Conservation (phyloP, 1,284 basidiomycete species). For the Puccinia coronata region DNA sequence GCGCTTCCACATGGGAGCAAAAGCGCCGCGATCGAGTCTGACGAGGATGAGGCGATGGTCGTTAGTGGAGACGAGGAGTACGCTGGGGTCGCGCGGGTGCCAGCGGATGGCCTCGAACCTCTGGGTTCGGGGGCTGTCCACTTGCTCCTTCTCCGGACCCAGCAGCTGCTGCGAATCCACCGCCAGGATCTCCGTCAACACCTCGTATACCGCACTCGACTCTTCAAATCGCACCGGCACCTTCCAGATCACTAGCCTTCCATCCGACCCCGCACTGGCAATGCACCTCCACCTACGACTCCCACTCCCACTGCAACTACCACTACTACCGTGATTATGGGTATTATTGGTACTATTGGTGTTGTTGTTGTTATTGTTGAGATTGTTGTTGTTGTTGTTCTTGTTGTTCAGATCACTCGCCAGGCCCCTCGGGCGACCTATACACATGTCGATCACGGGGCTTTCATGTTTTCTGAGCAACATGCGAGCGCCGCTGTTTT, state of each 20-base stretch:
- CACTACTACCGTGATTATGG: neutral
- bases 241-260: constrained; percentile 44
- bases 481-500: constrained; percentile 40
- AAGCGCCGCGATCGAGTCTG: constrained; percentile 35
- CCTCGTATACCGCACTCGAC: constrained; percentile 16
- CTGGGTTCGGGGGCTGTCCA: neutral
- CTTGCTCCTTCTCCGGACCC: neutral
- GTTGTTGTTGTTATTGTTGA: neutral
- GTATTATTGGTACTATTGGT: neutral
- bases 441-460: constrained; percentile 39
- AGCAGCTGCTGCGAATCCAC: neutral
- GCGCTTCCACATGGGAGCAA: constrained; percentile 17
- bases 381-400: neutral
- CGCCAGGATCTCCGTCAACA: neutral
- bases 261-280: constrained; percentile 18
- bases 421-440: neutral
- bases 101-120: constrained; percentile 7
- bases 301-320: neutral
- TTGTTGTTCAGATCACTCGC: neutral
- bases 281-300: constrained; percentile 22
- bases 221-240: constrained; percentile 37
- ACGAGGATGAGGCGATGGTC: constrained; percentile 22
- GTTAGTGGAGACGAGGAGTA: constrained; percentile 38
- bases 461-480: constrained; percentile 36
- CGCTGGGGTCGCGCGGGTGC: constrained; percentile 30